Evolutionary conservation across 2,329 filamentous ascomycete genomes (phyloP).

Genomic region (Neospermospora avenae): DNA sequence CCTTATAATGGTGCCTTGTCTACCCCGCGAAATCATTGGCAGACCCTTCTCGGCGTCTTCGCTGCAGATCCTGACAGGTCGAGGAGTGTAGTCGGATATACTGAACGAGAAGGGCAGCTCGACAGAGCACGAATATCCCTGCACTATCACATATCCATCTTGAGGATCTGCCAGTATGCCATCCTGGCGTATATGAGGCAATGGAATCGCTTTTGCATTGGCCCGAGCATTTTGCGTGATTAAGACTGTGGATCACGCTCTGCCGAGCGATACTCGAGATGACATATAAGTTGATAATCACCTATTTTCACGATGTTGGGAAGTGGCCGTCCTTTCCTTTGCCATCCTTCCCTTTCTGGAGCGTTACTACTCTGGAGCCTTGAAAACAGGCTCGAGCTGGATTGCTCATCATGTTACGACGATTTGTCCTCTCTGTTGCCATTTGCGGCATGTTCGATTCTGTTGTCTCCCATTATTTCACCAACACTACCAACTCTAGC

Average conservation of each 20-base stretch:
- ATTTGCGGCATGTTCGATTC: conserved; percentile 4
- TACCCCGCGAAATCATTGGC: not conserved
- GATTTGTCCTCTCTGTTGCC: conserved; percentile 2
- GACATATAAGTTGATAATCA: not conserved
- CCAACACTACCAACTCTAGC: conserved; percentile 9
- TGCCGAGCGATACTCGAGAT: not conserved
- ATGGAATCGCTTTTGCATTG: conserved; percentile 1
- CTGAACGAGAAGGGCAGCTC: not conserved
- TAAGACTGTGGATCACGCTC: not conserved
- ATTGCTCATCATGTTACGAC: not conserved
- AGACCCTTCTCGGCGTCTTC: not conserved
- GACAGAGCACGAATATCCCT: not conserved
- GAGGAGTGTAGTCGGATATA: not conserved
- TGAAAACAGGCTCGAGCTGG: not conserved
- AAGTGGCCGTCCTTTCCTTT: not conserved
- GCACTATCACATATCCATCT: not conserved
- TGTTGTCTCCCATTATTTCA: not conserved
- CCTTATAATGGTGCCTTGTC: not conserved
- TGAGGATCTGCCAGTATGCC: not conserved
- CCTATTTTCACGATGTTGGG: too few species aligned
- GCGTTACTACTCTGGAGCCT: not conserved
- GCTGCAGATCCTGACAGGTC: not conserved
- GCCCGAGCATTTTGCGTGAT: not conserved
- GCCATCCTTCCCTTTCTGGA: not conserved
- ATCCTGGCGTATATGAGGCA: not conserved